These are phyloP conservation scores for Lasiosphaeriaceae sp. DNA, from an alignment of 495 filamentous ascomycete genomes.

Conservation along the genomic window DNA sequence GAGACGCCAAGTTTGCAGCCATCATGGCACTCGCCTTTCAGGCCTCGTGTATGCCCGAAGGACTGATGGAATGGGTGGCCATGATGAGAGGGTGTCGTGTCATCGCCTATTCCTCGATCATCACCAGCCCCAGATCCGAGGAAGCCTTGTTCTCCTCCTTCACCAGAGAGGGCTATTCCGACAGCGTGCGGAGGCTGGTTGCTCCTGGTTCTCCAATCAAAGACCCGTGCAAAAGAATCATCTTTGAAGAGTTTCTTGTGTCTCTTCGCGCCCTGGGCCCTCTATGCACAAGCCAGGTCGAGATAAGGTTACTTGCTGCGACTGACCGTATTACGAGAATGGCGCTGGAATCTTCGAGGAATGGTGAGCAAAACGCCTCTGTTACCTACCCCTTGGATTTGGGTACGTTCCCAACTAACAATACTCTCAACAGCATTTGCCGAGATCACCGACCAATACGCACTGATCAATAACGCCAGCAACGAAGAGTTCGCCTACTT, in stretches of 20 bases:
- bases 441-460: constrained; percentile 16
- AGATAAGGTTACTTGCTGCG: constrained; percentile 21
- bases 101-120: constrained; percentile 34
- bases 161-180: constrained; percentile 22
- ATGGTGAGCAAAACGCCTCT: constrained; percentile 17
- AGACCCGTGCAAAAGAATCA: constrained; percentile 9
- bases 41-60: constrained; percentile 49
- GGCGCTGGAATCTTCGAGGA: constrained; percentile 15
- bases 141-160: constrained; percentile 39
- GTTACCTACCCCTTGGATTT: not conserved
- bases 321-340: constrained; percentile 21
- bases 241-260: constrained; percentile 27
- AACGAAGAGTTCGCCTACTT: constrained; percentile 44
- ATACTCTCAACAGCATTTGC: constrained; percentile 17
- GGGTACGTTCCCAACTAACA: not conserved
- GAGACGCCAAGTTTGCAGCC: constrained; percentile 46
- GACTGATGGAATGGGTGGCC: constrained; percentile 51
- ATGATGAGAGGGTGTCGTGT: constrained; percentile 51
- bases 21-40: constrained; percentile 52
- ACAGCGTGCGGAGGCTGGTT: constrained; percentile 17
- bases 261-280: constrained; percentile 24
- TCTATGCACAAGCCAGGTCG: constrained; percentile 21
- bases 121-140: constrained; percentile 17
- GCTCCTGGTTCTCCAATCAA: not conserved
- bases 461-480: constrained; percentile 13